phyloP scores from a whole-genome alignment of 257 asterid species.

The Primulina eburnea region DNA sequence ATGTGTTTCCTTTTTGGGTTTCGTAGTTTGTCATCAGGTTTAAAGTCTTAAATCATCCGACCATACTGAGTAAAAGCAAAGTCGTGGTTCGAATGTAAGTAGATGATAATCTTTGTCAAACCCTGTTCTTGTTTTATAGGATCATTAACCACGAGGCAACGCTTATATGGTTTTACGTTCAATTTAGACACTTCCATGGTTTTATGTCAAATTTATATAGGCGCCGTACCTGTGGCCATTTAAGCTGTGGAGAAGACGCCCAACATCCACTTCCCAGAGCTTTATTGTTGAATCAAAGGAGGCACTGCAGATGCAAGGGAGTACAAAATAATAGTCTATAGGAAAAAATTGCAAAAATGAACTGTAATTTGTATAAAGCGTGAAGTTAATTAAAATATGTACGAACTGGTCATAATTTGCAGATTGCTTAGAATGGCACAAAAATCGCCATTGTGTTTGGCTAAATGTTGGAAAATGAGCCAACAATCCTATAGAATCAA shows the following conservation, averaged over 20 bases:
- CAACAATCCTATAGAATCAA: neutral
- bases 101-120: neutral
- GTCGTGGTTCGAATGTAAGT: neutral
- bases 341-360: neutral
- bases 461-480: neutral
- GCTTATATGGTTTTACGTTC: neutral
- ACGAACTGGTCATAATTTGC: neutral
- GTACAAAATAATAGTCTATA: neutral
- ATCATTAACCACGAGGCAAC: neutral
- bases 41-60: neutral
- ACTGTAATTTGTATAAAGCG: neutral
- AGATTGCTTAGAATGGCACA: neutral
- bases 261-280: constrained; percentile 80
- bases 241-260: constrained; percentile 72
- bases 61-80: neutral
- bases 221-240: constrained; percentile 72
- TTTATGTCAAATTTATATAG: neutral
- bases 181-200: neutral
- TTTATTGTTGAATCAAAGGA: constrained; percentile 95
- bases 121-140: neutral
- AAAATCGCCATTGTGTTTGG: neutral
- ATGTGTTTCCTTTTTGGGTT: neutral
- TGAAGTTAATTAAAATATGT: neutral
- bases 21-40: neutral
- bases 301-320: constrained; percentile 50